Evolutionary conservation across 2,329 filamentous ascomycete genomes (phyloP).

Genomic region (Colletotrichum gigasporum): DNA sequence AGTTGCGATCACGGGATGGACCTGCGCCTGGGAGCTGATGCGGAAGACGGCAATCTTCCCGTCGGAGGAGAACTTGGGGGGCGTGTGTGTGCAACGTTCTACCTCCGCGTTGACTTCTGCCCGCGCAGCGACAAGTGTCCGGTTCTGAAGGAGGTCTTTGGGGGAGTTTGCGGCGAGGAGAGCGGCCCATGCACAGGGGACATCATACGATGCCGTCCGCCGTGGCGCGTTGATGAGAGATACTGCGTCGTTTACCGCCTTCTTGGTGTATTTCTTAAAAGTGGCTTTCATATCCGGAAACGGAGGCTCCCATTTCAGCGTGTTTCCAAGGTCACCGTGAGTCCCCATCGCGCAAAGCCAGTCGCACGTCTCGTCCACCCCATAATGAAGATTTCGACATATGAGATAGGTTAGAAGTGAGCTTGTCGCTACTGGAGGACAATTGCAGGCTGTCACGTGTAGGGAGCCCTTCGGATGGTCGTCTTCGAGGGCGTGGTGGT

Average conservation of each 20-base stretch:
- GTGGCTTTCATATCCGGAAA: conserved; percentile 72
- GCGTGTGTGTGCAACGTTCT: conserved; percentile 67
- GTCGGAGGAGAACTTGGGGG: conserved; percentile 71
- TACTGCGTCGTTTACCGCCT: conserved; percentile 69
- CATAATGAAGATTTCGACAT: conserved; percentile 64
- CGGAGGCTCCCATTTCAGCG: conserved; percentile 71
- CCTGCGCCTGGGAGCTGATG: conserved; percentile 67
- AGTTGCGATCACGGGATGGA: conserved; percentile 74
- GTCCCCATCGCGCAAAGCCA: conserved; percentile 74
- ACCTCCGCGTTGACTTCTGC: conserved; percentile 70
- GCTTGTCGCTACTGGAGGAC: conserved; percentile 72
- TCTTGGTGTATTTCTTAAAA: conserved; percentile 70
- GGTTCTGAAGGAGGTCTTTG: conserved; percentile 58
- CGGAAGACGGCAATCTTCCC: conserved; percentile 70
- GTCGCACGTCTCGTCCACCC: conserved; percentile 58
- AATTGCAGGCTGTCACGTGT: conserved; percentile 70
- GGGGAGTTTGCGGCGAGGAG: conserved; percentile 61
- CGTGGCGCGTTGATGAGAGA: conserved; percentile 73
- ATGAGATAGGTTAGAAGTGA: conserved; percentile 72
- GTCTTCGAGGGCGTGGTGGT: conserved; percentile 64
- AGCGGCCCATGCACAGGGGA: conserved; percentile 68
- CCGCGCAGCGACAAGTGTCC: conserved; percentile 61
- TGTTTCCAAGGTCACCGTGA: conserved; percentile 72
- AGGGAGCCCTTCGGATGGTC: conserved; percentile 65
- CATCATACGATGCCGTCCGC: conserved; percentile 68